Percentiles rank a stretch among this genome's conserved stretches.
phyloP scores from a whole-genome alignment of 2,329 filamentous ascomycete species.

The Colletotrichum spaethianum region DNA sequence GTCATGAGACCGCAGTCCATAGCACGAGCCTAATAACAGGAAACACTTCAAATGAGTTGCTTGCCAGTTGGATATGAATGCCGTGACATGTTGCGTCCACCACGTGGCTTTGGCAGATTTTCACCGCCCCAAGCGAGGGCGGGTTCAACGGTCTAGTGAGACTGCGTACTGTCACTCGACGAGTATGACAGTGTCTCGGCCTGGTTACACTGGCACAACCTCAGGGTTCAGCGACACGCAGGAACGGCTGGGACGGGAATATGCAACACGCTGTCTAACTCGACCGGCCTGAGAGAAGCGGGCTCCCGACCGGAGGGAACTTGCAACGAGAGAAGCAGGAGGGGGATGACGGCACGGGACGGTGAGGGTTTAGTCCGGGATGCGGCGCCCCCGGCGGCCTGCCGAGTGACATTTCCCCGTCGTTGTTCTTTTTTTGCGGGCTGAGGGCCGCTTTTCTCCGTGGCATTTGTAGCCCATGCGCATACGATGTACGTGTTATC shows the following conservation, averaged over 20 bases:
- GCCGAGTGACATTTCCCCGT: background rate
- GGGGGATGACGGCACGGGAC: background rate
- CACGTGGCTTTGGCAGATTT: background rate
- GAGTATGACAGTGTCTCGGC: background rate
- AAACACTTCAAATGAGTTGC: background rate
- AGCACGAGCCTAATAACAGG: conserved; percentile 22
- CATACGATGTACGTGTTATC: background rate
- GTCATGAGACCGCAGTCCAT: conserved; percentile 20
- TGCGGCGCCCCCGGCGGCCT: too few species aligned
- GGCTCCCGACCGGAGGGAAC: background rate
- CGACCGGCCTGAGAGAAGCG: background rate
- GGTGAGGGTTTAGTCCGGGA: background rate
- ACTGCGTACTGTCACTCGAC: background rate
- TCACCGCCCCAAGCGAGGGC: background rate
- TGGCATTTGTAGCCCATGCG: background rate
- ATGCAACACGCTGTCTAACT: background rate
- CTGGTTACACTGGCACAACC: background rate
- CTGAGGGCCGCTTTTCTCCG: background rate
- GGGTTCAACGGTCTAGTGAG: background rate
- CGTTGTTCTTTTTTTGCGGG: too few species aligned
- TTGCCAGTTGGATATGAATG: background rate
- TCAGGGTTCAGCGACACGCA: background rate
- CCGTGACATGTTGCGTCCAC: background rate
- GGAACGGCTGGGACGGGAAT: background rate
- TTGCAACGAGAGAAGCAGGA: background rate